phyloP scores from a whole-genome alignment of 495 filamentous ascomycete genomes.

The Aspergillus olivimuriae region DNA sequence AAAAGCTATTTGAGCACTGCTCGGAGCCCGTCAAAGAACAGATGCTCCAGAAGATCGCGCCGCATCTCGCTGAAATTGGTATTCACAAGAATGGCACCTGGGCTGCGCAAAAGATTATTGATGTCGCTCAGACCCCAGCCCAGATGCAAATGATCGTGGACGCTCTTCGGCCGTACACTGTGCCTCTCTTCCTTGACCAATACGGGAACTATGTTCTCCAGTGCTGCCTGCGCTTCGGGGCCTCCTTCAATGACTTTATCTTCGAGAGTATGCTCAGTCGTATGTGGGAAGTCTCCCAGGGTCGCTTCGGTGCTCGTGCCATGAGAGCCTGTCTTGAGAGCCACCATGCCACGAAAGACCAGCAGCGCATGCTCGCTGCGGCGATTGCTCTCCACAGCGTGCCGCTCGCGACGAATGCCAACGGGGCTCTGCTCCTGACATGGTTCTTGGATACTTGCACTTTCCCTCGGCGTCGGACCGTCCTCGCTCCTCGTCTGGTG shows the following conservation, averaged over 20 bases:
- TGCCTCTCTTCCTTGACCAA: conserved; percentile 91
- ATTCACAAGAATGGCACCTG: conserved; percentile 99
- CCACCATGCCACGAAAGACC: conserved; percentile 88
- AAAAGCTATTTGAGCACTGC: conserved; percentile 95
- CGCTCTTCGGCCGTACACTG: conserved; percentile 72
- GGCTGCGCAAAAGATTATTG: conserved; percentile 99
- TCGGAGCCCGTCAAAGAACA: conserved; percentile 83
- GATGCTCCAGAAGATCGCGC: conserved; percentile 83
- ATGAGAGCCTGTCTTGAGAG: conserved; percentile 98
- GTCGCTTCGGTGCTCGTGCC: conserved; percentile 87
- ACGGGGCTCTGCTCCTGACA: conserved; percentile 87
- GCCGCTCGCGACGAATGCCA: conserved; percentile 92
- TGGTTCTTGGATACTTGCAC: conserved; percentile 99
- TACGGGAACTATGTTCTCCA: conserved; percentile 98
- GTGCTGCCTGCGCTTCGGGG: conserved; percentile 84
- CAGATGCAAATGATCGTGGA: conserved; percentile 85
- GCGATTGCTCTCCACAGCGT: conserved; percentile 95
- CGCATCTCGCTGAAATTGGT: conserved; percentile 92
- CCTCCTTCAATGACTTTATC: conserved; percentile 89
- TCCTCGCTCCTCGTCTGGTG: conserved; percentile 86
- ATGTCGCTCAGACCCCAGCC: conserved; percentile 76
- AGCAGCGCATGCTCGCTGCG: conserved; percentile 91
- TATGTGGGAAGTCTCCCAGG: conserved; percentile 93
- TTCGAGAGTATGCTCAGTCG: conserved; percentile 94
- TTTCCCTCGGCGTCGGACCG: conserved; percentile 84